Percentiles rank a stretch among this genome's conserved stretches.
These are phyloP conservation scores for Amanita muscaria DNA, from an alignment of 768 basidiomycete genomes.

Conservation along the genomic window DNA sequence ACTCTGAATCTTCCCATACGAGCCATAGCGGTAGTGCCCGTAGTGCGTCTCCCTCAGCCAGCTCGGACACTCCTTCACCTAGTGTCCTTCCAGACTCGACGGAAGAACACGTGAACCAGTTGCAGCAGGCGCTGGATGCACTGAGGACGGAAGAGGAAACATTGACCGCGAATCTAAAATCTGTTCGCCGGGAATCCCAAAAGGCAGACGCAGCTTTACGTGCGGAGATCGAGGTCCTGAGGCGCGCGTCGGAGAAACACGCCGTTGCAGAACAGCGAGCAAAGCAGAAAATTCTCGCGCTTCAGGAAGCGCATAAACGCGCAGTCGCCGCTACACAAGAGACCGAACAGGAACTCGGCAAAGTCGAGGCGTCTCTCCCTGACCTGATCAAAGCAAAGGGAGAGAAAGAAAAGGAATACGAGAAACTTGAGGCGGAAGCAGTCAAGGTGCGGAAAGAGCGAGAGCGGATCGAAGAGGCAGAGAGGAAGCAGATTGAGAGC, in stretches of 20 bases:
- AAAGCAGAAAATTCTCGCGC: conserved; percentile 76
- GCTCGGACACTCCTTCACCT: conserved; percentile 1
- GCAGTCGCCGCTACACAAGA: conserved; percentile 49
- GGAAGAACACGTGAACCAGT: conserved; percentile 58
- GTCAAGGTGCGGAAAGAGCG: conserved; percentile 35
- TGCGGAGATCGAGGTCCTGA: conserved; percentile 76
- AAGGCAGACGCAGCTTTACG: conserved; percentile 76
- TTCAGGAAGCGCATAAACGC: conserved; percentile 84
- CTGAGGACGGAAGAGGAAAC: conserved; percentile 61
- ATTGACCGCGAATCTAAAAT: conserved; percentile 62
- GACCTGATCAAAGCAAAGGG: conserved; percentile 28
- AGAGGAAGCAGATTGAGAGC: conserved; percentile 44
- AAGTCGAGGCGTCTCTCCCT: conserved; percentile 38
- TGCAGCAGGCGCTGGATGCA: conserved; percentile 57
- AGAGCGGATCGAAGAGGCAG: conserved; percentile 37
- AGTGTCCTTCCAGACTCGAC: conserved; percentile 36
- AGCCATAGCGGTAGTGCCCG: conserved; percentile 5
- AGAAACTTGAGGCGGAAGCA: conserved; percentile 38
- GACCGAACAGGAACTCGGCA: conserved; percentile 34
- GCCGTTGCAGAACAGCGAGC: conserved; percentile 67
- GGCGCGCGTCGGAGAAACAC: conserved; percentile 77
- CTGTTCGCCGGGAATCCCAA: conserved; percentile 72
- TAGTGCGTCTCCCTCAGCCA: conserved; percentile 22
- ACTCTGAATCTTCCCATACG: conserved; percentile 3
- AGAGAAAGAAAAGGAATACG: conserved; percentile 35